Conservation (phyloP, 768 basidiomycete species). For the Hygrophoropsis aurantiaca region DNA sequence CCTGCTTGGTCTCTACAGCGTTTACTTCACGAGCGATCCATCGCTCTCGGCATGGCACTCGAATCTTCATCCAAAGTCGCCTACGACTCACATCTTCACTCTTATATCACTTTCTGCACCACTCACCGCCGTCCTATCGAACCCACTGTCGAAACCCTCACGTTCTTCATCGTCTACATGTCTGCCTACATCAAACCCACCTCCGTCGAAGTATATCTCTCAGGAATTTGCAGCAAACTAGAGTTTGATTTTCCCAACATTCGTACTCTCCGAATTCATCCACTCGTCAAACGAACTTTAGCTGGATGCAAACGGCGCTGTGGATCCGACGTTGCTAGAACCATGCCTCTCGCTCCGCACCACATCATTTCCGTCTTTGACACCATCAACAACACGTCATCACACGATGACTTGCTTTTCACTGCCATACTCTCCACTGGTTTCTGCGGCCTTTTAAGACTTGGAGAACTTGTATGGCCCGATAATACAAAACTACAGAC, state of each 20-base stretch:
- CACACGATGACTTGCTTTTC: constrained; percentile 28
- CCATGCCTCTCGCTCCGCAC: constrained; percentile 11
- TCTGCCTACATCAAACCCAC: constrained; percentile 34
- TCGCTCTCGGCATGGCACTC: constrained; percentile 32
- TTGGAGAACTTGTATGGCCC: constrained; percentile 28
- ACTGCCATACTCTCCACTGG: constrained; percentile 22
- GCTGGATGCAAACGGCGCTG: constrained; percentile 26
- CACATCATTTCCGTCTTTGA: constrained; percentile 9
- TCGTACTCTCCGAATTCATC: constrained; percentile 11
- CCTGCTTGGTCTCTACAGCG: constrained; percentile 34
- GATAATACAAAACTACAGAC: constrained; percentile 7
- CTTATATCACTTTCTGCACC: constrained; percentile 35
- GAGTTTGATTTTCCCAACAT: constrained; percentile 32
- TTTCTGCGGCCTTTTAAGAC: constrained; percentile 24
- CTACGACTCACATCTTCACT: constrained; percentile 36
- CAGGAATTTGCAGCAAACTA: constrained; percentile 37
- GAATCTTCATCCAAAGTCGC: constrained; percentile 16
- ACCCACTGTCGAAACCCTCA: constrained; percentile 38
- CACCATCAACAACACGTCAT: constrained; percentile 25
- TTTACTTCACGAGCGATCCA: constrained; percentile 29
- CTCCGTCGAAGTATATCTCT: constrained; percentile 36
- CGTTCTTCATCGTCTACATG: constrained; percentile 36
- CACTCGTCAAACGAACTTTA: constrained; percentile 27
- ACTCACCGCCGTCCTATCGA: constrained; percentile 32
- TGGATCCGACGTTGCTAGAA: constrained; percentile 14